A percentile compares a stretch with the other conserved stretches of the same genome.
phyloP scores from a whole-genome alignment of 306 rosid species.

The Cicer yamashitae region DNA sequence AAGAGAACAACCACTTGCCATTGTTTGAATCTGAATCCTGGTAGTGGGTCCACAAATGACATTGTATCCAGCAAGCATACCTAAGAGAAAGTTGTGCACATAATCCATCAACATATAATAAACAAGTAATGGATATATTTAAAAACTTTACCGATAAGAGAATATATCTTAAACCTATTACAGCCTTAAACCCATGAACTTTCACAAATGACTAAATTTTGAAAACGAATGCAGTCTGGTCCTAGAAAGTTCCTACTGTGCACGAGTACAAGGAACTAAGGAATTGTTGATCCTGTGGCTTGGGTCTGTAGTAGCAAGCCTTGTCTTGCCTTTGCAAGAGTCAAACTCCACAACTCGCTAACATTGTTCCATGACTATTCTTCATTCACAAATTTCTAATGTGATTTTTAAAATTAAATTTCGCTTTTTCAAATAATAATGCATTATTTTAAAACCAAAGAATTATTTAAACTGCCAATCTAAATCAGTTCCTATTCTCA shows the following conservation, averaged over 20 bases:
- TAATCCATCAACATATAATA: constrained; percentile 24
- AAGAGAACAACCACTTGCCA: constrained; percentile 88
- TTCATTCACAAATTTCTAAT: constrained; percentile 20
- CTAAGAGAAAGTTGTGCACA: constrained; percentile 51
- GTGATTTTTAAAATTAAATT: constrained; percentile 29
- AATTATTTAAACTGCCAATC: constrained; percentile 25
- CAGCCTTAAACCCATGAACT: constrained; percentile 25
- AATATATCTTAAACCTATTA: constrained; percentile 23
- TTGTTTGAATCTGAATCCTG: constrained; percentile 83
- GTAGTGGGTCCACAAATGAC: constrained; percentile 85
- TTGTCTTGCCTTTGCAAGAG: constrained; percentile 17
- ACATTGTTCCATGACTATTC: background rate
- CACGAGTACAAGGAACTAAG: background rate
- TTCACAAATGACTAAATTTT: constrained; percentile 4
- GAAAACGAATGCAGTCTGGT: background rate
- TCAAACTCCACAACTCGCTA: constrained; percentile 5
- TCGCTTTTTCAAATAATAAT: constrained; percentile 13
- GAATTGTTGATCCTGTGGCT: background rate
- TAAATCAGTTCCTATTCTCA: constrained; percentile 9
- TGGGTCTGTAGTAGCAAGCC: constrained; percentile 5
- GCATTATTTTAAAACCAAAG: constrained; percentile 16
- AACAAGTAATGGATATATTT: constrained; percentile 18
- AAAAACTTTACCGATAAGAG: constrained; percentile 28
- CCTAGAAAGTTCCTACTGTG: constrained; percentile 5
- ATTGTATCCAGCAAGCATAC: constrained; percentile 78